Conservation (phyloP, 2,329 filamentous ascomycete genomes). For the Penicillium sp. region DNA sequence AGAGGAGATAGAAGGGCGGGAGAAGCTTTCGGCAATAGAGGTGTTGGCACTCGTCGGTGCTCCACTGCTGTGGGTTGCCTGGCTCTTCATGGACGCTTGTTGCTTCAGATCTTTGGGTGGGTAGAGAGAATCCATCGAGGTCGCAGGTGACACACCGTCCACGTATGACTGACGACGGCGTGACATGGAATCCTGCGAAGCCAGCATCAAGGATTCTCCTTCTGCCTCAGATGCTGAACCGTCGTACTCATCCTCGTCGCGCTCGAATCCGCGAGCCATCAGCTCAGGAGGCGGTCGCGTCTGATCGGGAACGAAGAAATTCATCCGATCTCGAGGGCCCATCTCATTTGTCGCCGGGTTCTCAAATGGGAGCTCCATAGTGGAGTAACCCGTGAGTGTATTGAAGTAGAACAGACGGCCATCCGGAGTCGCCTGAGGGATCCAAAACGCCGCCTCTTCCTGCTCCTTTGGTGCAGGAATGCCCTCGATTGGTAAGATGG, state of each 20-base stretch:
- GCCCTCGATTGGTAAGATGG: slow-evolving; percentile 69
- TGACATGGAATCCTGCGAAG: slow-evolving; percentile 67
- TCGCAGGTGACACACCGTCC: slow-evolving; percentile 78
- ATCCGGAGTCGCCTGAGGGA: slow-evolving; percentile 92
- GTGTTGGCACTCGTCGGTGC: slow-evolving; percentile 55
- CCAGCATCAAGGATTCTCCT: slow-evolving; percentile 70
- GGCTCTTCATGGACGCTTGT: slow-evolving; percentile 23
- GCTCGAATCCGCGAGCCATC: slow-evolving; percentile 78
- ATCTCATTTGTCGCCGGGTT: slow-evolving; percentile 81
- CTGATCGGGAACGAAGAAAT: slow-evolving; percentile 84
- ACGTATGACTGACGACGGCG: slow-evolving; percentile 67
- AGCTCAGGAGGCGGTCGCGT: slow-evolving; percentile 87
- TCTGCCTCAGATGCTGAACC: slow-evolving; percentile 88
- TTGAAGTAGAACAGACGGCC: slow-evolving; percentile 97
- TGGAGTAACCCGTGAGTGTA: slow-evolving; percentile 91
- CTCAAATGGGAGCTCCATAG: slow-evolving; percentile 91
- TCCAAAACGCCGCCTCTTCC: slow-evolving; percentile 95
- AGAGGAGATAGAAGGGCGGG: slow-evolving; percentile 47
- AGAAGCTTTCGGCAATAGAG: slow-evolving; percentile 56
- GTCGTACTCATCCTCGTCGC: slow-evolving; percentile 89
- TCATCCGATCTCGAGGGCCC: slow-evolving; percentile 84
- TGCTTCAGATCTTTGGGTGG: slow-evolving; percentile 61
- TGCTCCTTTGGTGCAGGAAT: slow-evolving; percentile 61
- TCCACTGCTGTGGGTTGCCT: slow-evolving; percentile 39
- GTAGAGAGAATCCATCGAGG: slow-evolving; percentile 89